phyloP scores from a whole-genome alignment of 2,329 filamentous ascomycete genomes.

The Fusarium mundagurra region DNA sequence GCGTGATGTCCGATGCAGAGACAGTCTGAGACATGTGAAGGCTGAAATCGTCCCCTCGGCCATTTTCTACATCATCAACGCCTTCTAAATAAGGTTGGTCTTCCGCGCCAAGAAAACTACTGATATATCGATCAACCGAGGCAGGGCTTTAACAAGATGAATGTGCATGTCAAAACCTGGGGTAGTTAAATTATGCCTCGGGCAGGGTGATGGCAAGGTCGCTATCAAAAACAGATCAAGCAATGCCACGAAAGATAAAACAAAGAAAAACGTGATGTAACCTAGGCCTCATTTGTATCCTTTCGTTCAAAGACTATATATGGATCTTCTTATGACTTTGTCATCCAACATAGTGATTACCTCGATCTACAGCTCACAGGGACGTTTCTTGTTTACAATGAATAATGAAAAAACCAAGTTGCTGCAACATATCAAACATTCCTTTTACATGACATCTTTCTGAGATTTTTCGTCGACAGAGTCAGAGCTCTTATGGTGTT shows the following conservation, averaged over 20 bases:
- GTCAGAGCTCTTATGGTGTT: background rate
- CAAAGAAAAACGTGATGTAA: background rate
- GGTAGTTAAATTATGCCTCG: background rate
- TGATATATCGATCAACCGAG: background rate
- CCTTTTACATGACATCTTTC: background rate
- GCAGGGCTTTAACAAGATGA: background rate
- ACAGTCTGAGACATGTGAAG: slow-evolving; percentile 26
- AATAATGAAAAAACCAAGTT: too few relatives aligned
- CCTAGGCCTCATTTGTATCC: background rate
- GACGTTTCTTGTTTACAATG: background rate
- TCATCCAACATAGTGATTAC: background rate
- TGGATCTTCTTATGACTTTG: background rate
- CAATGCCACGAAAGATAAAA: background rate
- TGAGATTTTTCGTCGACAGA: background rate
- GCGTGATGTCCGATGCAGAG: slow-evolving; percentile 16
- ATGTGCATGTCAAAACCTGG: background rate
- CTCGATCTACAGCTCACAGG: background rate
- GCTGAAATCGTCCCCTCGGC: background rate
- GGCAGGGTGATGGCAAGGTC: background rate
- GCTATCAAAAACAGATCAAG: background rate
- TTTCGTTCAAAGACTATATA: background rate
- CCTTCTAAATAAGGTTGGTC: background rate
- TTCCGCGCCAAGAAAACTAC: background rate
- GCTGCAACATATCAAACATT: background rate
- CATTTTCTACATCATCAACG: slow-evolving; percentile 6